phyloP scores from a whole-genome alignment of 495 filamentous ascomycete species.

The Aspergillus ostianus region DNA sequence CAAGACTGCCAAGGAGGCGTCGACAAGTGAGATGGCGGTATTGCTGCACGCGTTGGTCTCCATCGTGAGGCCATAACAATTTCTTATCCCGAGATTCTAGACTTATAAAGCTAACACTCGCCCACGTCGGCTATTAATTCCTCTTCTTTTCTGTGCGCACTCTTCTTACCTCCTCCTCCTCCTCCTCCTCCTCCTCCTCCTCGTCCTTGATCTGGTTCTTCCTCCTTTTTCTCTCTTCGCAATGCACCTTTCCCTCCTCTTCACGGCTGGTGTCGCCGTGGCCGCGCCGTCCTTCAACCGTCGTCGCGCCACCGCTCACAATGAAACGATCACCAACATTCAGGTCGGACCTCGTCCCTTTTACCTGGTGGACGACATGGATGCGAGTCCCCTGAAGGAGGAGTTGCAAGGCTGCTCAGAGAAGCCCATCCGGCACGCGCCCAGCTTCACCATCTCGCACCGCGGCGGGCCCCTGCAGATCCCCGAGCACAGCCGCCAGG shows the following conservation, averaged over 20 bases:
- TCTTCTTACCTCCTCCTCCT: not conserved
- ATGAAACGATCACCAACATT: slow-evolving; percentile 23
- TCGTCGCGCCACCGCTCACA: slow-evolving; percentile 1
- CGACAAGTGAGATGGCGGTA: not conserved
- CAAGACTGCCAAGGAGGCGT: not conserved
- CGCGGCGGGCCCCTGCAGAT: slow-evolving; percentile 60
- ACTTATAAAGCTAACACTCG: not conserved
- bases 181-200: no score
- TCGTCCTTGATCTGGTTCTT: not conserved
- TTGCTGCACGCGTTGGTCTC: not conserved
- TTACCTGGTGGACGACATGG: slow-evolving; percentile 60
- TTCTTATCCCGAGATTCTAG: no score
- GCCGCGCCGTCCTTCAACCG: slow-evolving; percentile 16
- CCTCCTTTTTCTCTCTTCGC: not conserved
- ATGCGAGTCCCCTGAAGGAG: slow-evolving; percentile 52
- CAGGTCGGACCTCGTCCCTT: slow-evolving; percentile 57
- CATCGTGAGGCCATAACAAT: not conserved
- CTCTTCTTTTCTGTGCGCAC: no score
- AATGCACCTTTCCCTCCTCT: slow-evolving; percentile 18
- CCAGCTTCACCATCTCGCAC: slow-evolving; percentile 53
- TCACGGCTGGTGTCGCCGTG: slow-evolving; percentile 16
- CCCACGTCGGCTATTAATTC: not conserved
- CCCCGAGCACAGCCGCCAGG: slow-evolving; percentile 57
- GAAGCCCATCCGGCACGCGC: slow-evolving; percentile 35
- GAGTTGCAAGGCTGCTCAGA: slow-evolving; percentile 54